Percentiles rank a stretch among this genome's conserved stretches.
These are phyloP conservation scores for Phytophthora ramorum DNA, from an alignment of 352 stramenopile genomes.

Conservation along the genomic window DNA sequence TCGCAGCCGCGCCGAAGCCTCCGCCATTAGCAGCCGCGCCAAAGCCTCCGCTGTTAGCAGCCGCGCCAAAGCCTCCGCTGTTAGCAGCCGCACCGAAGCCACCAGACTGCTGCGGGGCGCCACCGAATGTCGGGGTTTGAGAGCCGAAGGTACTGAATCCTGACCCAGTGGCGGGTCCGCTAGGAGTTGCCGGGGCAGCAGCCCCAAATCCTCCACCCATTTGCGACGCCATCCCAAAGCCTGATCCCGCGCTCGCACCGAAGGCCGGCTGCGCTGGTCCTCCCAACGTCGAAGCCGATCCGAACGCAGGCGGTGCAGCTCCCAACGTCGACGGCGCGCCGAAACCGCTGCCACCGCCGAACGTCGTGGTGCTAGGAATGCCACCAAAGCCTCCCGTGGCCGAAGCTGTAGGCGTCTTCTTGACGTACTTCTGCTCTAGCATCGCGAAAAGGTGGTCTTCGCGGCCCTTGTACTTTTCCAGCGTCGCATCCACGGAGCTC, in stretches of 20 bases:
- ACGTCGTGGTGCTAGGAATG: slow-evolving; percentile 39
- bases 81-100: slow-evolving; percentile 44
- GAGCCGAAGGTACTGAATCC: slow-evolving; percentile 56
- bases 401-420: slow-evolving; percentile 31
- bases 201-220: slow-evolving; percentile 45
- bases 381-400: slow-evolving; percentile 46
- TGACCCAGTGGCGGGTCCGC: slow-evolving; percentile 29
- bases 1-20: slow-evolving; percentile 41
- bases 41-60: slow-evolving; percentile 32
- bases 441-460: slow-evolving; percentile 75
- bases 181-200: slow-evolving; percentile 27
- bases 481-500: slow-evolving; percentile 65
- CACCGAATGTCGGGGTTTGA: slow-evolving; percentile 47
- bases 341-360: slow-evolving; percentile 55
- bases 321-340: slow-evolving; percentile 60
- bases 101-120: slow-evolving; percentile 17
- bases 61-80: slow-evolving; percentile 37
- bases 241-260: slow-evolving; percentile 24
- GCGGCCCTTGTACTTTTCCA: slow-evolving; percentile 80
- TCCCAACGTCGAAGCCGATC: slow-evolving; percentile 55
- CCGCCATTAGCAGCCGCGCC: slow-evolving; percentile 18
- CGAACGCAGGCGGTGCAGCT: slow-evolving; percentile 47
- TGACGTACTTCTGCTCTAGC: slow-evolving; percentile 81
- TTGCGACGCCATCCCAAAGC: slow-evolving; percentile 33
- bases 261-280: slow-evolving; percentile 46